phyloP scores from a whole-genome alignment of 495 filamentous ascomycete genomes.

The Tuber umbilicatum region DNA sequence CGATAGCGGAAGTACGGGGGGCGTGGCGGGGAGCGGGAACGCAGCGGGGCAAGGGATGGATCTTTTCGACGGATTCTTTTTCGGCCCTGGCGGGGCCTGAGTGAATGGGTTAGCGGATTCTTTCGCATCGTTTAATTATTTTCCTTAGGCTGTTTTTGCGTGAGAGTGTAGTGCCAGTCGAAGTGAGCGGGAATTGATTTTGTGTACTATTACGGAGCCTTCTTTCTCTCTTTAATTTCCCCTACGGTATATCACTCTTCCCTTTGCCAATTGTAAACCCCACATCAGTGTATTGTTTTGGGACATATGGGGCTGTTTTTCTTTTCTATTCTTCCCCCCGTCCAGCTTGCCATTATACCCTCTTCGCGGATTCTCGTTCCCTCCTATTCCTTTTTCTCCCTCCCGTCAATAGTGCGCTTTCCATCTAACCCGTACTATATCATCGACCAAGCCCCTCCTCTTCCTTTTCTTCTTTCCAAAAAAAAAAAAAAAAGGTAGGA shows the following conservation, averaged over 20 bases:
- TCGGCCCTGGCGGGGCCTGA: conserved; percentile 49
- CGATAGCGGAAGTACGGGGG: conserved; percentile 42
- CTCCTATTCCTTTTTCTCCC: not conserved
- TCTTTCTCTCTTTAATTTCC: not conserved
- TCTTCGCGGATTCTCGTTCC: not conserved
- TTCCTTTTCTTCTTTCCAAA: too few relatives aligned
- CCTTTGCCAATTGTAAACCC: not conserved
- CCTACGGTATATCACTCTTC: not conserved
- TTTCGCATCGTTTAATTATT: not conserved
- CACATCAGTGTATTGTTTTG: not conserved
- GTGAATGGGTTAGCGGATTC: not conserved
- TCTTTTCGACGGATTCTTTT: conserved; percentile 88
- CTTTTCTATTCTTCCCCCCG: not conserved
- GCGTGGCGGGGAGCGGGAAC: conserved; percentile 23
- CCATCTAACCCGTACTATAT: too few relatives aligned
- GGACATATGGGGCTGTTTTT: not conserved
- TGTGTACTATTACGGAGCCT: not conserved
- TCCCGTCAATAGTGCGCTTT: too few relatives aligned
- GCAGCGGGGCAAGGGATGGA: conserved; percentile 51
- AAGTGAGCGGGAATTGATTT: not conserved
- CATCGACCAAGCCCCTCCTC: too few relatives aligned
- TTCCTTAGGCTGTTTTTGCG: not conserved
- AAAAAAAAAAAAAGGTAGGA: too few relatives aligned
- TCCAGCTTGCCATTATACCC: not conserved
- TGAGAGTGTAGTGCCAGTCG: not conserved